Evolutionary conservation across 208 protist genomes (phyloP), one percentile per base, ranked within the genome.

Genomic region (Vickermania ingenoplastis): DNA sequence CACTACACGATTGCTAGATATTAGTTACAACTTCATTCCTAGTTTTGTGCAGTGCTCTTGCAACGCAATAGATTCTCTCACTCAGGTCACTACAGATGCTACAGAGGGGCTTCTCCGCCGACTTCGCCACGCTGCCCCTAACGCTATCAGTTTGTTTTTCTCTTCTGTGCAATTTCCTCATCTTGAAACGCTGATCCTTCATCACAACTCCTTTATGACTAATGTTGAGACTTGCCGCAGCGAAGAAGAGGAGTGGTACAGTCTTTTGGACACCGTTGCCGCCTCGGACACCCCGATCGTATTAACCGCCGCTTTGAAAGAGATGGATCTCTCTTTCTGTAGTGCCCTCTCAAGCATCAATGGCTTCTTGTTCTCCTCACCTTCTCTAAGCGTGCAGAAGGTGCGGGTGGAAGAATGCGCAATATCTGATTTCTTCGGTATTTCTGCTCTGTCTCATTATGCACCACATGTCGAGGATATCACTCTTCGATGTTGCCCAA

Each of bases 1-100:
- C 0, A 86, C 88, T 25, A 57, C 91, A 41, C 61, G 68, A 28
- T 67, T 77, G 41, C 54, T 94, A 3, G 83, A 90, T 63, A 53
- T 94, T 1, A 73, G 82, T 1, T 75, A 81, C 64, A 94, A 94
- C 55, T 55, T 68, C n/a, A 50, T 94, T 11, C 41, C 53, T 31
- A 83, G 77, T 50, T 85, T 93, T 61, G 28, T 65, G 1, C 27
- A 61, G 36, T 84, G 81, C 72, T 75, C 61, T 25, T 83, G 81
- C 50, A 23, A 13, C 24, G 21, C n/a, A 59, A 26, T 13, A 22
- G 27, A 45, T 48, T 14, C 21, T 36, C 27, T 51, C 58, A n/a
- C n/a, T n/a, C n/a, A n/a, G n/a, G n/a, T n/a, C n/a, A n/a, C n/a
- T n/a, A n/a, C n/a, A n/a, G n/a, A n/a, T n/a, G n/a, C n/a, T n/a